These are phyloP conservation scores for Stevia rebaudiana DNA, from an alignment of 140 eudicot species.

Conservation along the genomic window DNA sequence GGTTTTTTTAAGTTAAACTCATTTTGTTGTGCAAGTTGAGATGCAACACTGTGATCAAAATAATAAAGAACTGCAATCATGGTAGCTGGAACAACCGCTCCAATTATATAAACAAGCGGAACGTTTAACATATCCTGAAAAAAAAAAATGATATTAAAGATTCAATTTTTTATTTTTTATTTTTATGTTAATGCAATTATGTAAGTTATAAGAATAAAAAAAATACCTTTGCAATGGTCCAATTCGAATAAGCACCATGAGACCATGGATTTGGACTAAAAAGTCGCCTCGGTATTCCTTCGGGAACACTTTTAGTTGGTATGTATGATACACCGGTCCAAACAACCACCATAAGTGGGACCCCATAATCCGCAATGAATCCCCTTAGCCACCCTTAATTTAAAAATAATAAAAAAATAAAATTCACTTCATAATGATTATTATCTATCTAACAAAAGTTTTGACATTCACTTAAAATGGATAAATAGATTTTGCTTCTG, in stretches of 20 bases:
- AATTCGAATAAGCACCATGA: conserved; percentile 83
- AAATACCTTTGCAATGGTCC: conserved; percentile 95
- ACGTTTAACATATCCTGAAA: conserved; percentile 86
- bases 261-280: conserved; percentile 99
- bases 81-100: conserved; percentile 99
- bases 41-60: conserved; percentile 98
- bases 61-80: conserved; percentile 98
- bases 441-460: not conserved
- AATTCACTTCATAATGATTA: not conserved
- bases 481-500: not conserved
- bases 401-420: conserved; percentile 18
- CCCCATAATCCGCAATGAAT: conserved; percentile 91
- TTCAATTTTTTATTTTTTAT: no score
- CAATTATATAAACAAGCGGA: conserved; percentile 78
- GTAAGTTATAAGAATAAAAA: conserved; percentile 1
- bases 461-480: not conserved
- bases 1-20: conserved; percentile 94
- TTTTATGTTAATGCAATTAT: no score
- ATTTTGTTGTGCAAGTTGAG: conserved; percentile 94
- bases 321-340: conserved; percentile 94
- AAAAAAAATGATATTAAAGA: not conserved
- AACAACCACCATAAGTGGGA: conserved; percentile 88
- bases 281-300: conserved; percentile 87
- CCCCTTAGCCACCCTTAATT: conserved; percentile 89
- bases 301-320: conserved; percentile 77